These are phyloP conservation scores for Acidomyces sp. DNA, from an alignment of 495 filamentous ascomycete species.

Conservation along the genomic window DNA sequence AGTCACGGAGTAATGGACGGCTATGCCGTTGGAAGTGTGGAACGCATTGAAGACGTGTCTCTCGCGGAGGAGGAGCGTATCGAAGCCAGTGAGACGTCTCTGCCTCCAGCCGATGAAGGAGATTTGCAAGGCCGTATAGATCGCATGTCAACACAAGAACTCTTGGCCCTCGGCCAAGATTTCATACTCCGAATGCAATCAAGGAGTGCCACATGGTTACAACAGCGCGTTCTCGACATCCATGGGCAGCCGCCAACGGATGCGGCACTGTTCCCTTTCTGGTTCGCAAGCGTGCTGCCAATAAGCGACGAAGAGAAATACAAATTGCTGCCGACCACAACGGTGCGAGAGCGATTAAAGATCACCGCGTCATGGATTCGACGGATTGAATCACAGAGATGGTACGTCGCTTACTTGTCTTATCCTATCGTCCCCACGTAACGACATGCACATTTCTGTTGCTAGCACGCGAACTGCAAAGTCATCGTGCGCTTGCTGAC, in stretches of 20 bases:
- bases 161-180: conserved; percentile 48
- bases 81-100: conserved; percentile 47
- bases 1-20: conserved; percentile 54
- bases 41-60: conserved; percentile 67
- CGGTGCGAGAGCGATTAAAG: conserved; percentile 69
- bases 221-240: conserved; percentile 51
- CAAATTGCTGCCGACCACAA: conserved; percentile 51
- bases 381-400: conserved; percentile 55
- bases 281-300: conserved; percentile 74
- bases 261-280: conserved; percentile 70
- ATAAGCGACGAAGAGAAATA: conserved; percentile 71
- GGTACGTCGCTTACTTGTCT: conserved; percentile 40
- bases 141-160: conserved; percentile 51
- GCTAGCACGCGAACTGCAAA: neutral
- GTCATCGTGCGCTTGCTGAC: conserved; percentile 3
- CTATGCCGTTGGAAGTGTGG: conserved; percentile 59
- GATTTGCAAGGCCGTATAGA: conserved; percentile 35
- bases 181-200: conserved; percentile 56
- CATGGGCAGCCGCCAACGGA: conserved; percentile 68
- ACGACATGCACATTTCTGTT: no score
- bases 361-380: conserved; percentile 63
- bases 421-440: no score
- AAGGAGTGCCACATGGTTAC: conserved; percentile 58
- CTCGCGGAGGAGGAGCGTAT: conserved; percentile 64
- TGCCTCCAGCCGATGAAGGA: conserved; percentile 21